These are phyloP conservation scores for Pyrenophora seminiperda DNA, from an alignment of 2,329 filamentous ascomycete species.

Conservation along the genomic window DNA sequence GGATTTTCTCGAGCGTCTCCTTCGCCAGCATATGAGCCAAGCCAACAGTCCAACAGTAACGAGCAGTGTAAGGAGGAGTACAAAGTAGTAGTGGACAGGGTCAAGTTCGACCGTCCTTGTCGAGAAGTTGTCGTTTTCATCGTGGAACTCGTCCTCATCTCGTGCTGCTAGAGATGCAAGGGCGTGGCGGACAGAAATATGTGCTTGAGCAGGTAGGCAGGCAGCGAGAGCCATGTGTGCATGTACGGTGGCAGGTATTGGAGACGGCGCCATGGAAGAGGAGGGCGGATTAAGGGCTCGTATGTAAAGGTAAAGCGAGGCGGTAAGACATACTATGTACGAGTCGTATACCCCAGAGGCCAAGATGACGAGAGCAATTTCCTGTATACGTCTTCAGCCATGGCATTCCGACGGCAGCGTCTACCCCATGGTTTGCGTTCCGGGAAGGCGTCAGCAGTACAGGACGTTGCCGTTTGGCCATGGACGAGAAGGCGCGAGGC, in stretches of 20 bases:
- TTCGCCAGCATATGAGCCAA: constrained; percentile 54
- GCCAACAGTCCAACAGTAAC: constrained; percentile 50
- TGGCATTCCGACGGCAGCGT: neutral
- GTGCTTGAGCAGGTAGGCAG: no score
- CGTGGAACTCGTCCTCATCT: no score
- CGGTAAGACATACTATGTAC: neutral
- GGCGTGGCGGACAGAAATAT: no score
- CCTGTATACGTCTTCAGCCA: neutral
- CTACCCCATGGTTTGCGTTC: neutral
- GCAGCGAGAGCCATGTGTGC: no score
- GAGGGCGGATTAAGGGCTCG: no score
- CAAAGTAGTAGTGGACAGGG: constrained; percentile 57
- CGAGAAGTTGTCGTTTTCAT: neutral
- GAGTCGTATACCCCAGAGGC: neutral
- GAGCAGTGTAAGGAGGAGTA: constrained; percentile 60
- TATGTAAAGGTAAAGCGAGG: no score
- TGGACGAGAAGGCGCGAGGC: neutral
- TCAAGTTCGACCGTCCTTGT: constrained; percentile 30
- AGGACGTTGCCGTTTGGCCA: neutral
- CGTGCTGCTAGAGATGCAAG: no score
- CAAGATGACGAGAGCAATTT: neutral
- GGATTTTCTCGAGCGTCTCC: constrained; percentile 41
- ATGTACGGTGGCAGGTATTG: no score
- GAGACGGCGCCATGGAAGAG: no score
- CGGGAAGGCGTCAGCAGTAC: constrained; percentile 4